Percentiles rank a stretch among this genome's conserved stretches.
Evolutionary conservation across 2,329 filamentous ascomycete genomes (phyloP).

Genomic region (Penicillium fuscoglaucum): DNA sequence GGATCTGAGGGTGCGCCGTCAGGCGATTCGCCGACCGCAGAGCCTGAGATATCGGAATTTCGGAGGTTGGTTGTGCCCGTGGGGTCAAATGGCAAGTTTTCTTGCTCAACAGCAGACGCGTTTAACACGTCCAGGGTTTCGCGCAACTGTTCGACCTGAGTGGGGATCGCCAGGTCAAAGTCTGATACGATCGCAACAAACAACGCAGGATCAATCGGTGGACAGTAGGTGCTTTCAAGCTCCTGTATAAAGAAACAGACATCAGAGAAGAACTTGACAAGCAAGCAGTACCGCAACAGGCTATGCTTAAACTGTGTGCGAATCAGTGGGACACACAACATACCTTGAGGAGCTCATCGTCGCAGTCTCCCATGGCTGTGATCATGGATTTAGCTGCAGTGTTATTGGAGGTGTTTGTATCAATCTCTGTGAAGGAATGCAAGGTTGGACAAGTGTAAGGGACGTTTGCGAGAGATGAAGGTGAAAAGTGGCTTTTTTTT

Average conservation of each 20-base stretch:
- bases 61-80: conserved; percentile 63
- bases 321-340: background rate
- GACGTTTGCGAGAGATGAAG: background rate
- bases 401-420: background rate
- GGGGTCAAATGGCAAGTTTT: conserved; percentile 67
- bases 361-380: conserved; percentile 1
- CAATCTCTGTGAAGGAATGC: background rate
- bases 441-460: background rate
- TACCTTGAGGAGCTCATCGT: conserved; percentile 3
- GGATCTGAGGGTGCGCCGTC: background rate
- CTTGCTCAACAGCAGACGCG: conserved; percentile 69
- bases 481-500: conserved; percentile 7
- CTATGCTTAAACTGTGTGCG: background rate
- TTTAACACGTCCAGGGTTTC: conserved; percentile 66
- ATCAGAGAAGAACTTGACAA: background rate
- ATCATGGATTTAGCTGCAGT: background rate
- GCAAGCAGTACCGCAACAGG: background rate
- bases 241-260: conserved; percentile 27
- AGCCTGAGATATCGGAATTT: conserved; percentile 24
- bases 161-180: conserved; percentile 60
- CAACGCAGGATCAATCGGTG: conserved; percentile 73
- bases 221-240: conserved; percentile 68
- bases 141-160: conserved; percentile 56
- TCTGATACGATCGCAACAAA: conserved; percentile 75
- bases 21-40: conserved; percentile 21